Conservation (phyloP, 2,329 filamentous ascomycete species). For the Setomelanomma holmii region DNA sequence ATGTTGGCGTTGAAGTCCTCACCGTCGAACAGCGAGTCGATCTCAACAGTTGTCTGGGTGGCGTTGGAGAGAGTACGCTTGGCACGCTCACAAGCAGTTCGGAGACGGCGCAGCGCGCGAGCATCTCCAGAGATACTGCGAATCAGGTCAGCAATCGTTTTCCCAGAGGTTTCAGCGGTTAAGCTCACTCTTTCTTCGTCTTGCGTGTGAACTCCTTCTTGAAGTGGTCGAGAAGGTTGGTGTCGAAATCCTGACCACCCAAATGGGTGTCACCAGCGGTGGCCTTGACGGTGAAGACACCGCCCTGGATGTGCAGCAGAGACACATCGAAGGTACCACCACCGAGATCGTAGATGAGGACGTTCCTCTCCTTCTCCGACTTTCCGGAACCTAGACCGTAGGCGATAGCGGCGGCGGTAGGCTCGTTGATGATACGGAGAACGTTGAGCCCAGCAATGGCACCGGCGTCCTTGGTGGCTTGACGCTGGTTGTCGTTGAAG, state of each 20-base stretch:
- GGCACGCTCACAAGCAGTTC: conserved; percentile 98
- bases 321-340: conserved; percentile 99
- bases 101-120: conserved; percentile 92
- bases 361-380: conserved; percentile 96
- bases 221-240: conserved; percentile 93
- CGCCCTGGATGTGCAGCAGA: conserved; percentile 96
- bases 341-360: conserved; percentile 99
- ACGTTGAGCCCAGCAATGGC: conserved; percentile 97
- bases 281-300: conserved; percentile 99
- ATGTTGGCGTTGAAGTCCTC: conserved; percentile 98
- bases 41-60: conserved; percentile 97
- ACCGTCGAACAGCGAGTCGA: conserved; percentile 97
- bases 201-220: conserved; percentile 91
- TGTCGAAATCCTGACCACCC: conserved; percentile 96
- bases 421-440: conserved; percentile 99
- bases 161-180: no score
- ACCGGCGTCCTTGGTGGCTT: conserved; percentile 99
- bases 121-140: conserved; percentile 67
- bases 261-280: conserved; percentile 97
- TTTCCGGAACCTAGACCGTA: conserved; percentile 97
- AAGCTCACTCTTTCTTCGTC: conserved; percentile 53
- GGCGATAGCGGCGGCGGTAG: conserved; percentile 95
- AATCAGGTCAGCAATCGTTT: no score
- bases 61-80: conserved; percentile 98
- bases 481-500: conserved; percentile 99